Percentiles rank a stretch among this genome's conserved stretches.
phyloP scores from a whole-genome alignment of 2,329 filamentous ascomycete species.

The Cladosporium sp. region DNA sequence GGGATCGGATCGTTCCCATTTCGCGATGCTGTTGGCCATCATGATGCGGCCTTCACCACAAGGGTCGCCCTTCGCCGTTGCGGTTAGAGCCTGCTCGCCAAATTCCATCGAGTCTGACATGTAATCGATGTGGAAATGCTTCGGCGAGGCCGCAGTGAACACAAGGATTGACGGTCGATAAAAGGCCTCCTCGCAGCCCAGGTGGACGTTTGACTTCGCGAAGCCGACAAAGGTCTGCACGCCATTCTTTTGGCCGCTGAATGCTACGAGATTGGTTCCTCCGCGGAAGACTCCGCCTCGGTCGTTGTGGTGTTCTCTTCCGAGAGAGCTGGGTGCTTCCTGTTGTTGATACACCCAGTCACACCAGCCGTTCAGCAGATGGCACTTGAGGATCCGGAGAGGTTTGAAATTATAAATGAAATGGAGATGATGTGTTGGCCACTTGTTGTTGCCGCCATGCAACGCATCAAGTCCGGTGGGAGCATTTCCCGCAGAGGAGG shows the following conservation, averaged over 20 bases:
- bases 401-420: slow-evolving; percentile 1
- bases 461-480: slow-evolving; percentile 16
- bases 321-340: neutral
- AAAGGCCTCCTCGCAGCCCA: neutral
- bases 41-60: slow-evolving; percentile 22
- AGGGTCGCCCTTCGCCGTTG: slow-evolving; percentile 15
- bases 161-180: slow-evolving; percentile 12
- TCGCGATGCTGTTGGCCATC: slow-evolving; percentile 23
- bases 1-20: slow-evolving; percentile 20
- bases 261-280: slow-evolving; percentile 1
- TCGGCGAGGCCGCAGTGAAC: slow-evolving; percentile 18
- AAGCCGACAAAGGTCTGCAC: slow-evolving; percentile 12
- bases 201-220: slow-evolving; percentile 2
- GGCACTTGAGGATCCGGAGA: slow-evolving; percentile 1
- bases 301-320: neutral
- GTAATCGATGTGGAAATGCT: slow-evolving; percentile 22
- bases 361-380: neutral
- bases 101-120: slow-evolving; percentile 17
- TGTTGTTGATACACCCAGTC: neutral
- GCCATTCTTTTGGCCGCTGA: neutral
- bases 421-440: neutral
- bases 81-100: neutral
- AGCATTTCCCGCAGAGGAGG: neutral
- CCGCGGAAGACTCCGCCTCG: neutral
- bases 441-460: neutral